Percentiles rank a stretch among this genome's conserved stretches.
Conservation (phyloP, 2,329 filamentous ascomycete species). For the Berkeleyomyces basicola region DNA sequence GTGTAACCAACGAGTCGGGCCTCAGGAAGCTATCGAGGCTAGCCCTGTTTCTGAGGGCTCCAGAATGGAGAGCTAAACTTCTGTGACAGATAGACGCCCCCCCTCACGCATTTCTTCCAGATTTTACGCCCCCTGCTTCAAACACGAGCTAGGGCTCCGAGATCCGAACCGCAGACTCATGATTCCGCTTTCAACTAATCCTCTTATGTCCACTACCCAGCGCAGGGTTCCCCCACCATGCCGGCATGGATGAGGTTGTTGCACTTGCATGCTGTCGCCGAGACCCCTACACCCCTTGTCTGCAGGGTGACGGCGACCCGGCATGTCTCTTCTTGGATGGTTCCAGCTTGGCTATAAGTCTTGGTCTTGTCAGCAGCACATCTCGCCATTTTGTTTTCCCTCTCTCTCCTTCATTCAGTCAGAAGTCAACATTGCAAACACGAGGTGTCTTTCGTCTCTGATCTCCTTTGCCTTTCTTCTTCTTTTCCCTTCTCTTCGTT, state of each 20-base stretch:
- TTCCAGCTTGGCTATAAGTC: constrained; percentile 5
- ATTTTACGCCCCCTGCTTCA: neutral
- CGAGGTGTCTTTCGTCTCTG: constrained; percentile 12
- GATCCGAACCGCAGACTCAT: neutral
- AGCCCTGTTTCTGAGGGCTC: neutral
- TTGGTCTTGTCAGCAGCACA: constrained; percentile 6
- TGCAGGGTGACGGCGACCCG: neutral
- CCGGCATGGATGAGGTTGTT: constrained; percentile 2
- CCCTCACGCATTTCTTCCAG: neutral
- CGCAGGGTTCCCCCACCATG: neutral
- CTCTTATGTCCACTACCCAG: neutral
- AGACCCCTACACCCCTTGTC: neutral
- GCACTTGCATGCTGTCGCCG: neutral
- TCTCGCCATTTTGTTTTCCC: neutral
- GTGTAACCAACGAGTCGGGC: neutral
- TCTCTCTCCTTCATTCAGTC: constrained; percentile 11
- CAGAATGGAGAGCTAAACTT: neutral
- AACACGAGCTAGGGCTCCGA: neutral
- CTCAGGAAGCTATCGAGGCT: neutral
- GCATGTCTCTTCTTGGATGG: neutral
- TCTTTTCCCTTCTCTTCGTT: constrained; percentile 10
- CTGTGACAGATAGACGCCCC: constrained; percentile 1
- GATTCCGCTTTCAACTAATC: constrained; percentile 6
- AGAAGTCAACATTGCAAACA: constrained; percentile 9
- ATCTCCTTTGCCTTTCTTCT: neutral